Evolutionary conservation across 106 monocot species (phyloP), one percentile per base, ranked within the genome.

Genomic region (Hemerocallis citrina): DNA sequence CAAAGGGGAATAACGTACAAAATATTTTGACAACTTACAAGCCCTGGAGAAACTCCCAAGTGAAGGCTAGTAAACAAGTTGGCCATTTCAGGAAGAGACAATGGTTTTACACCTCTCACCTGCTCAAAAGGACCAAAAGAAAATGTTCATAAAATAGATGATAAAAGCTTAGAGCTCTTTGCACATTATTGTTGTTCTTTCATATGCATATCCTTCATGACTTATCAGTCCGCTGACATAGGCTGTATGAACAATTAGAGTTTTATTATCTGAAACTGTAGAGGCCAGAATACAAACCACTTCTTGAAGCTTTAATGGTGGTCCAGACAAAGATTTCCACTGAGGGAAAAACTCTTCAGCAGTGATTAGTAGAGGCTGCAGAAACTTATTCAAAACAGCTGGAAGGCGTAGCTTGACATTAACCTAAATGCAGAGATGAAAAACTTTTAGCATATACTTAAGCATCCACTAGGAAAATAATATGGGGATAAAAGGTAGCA

Each of bases 241-340:
- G n/a, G n/a, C n/a, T n/a, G n/a, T n/a, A n/a, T n/a, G n/a, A n/a
- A n/a, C n/a, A n/a, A n/a, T n/a, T n/a, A n/a, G n/a, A 27, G n/a
- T n/a, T 27, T 27, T 27, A 9, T 1, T 50, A 50, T 50, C 11
- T 50, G 28, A 27, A 10, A 50, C 8, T 15, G 28, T n/a, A 27
- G 1, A 61, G 48, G 40, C 17, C 19, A 12, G 11, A 64, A 30
- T 42, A 48, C 72, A 48, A 66, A 98, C 91, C 75, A 98, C 96
- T 98, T 98, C 96, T 82, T 98, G 96, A 52, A 92, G 81, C 76
- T 88, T 98, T 69, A 92, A 73, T 34, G 91, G 88, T 58, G 91
- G 96, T 40, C 81, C 96, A 64, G 82, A 63, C 25, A 98, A 41
- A 59, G 96, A 75, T 71, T 88, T 98, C 96, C 96, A 98, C 37